Conservation (phyloP, 2,329 filamentous ascomycete species). For the Catunica adiposa region DNA sequence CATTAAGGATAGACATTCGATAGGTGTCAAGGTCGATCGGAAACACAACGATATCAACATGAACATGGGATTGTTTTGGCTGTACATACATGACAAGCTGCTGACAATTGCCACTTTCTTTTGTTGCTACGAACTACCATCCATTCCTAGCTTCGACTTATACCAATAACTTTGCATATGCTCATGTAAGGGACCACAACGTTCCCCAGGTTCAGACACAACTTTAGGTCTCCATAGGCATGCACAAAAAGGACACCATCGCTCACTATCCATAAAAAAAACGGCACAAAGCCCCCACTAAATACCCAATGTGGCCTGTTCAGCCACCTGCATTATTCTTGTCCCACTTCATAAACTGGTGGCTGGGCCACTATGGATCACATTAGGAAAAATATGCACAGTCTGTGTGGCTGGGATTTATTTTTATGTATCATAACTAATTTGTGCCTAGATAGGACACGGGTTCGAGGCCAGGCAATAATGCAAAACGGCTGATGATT, state of each 20-base stretch:
- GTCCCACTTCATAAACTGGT: not conserved
- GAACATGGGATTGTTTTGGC: too few species aligned
- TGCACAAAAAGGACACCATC: not conserved
- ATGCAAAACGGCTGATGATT: too few species aligned
- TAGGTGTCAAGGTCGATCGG: too few species aligned
- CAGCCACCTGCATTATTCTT: not conserved
- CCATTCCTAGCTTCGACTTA: not conserved
- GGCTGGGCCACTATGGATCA: not conserved
- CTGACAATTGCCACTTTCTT: too few species aligned
- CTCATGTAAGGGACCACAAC: not conserved
- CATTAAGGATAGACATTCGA: too few species aligned
- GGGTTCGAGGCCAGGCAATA: not conserved
- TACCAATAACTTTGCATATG: not conserved
- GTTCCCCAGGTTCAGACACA: not conserved
- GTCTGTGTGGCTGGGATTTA: not conserved
- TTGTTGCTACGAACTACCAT: not conserved
- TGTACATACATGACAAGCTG: too few species aligned
- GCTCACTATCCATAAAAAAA: not conserved
- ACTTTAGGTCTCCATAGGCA: not conserved
- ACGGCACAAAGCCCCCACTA: too few species aligned
- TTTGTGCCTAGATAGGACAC: not conserved
- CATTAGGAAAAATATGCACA: not conserved
- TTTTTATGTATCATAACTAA: not conserved
- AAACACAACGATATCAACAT: too few species aligned
- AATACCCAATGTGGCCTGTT: not conserved